phyloP scores from a whole-genome alignment of 768 basidiomycete species.

The Dioszegia crocea region DNA sequence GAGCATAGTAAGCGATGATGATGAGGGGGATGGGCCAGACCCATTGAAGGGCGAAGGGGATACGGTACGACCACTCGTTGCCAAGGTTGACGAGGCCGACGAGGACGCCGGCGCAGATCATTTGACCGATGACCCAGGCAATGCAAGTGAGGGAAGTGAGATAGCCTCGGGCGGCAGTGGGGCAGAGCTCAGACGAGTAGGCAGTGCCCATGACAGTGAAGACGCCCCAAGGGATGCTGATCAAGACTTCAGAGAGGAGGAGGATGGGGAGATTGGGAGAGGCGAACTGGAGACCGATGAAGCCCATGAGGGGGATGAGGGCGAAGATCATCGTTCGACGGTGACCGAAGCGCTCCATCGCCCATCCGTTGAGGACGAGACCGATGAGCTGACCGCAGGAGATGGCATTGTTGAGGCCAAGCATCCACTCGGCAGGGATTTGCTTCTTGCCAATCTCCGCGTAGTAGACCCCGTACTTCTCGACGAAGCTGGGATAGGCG shows the following conservation, averaged over 20 bases:
- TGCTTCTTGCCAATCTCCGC: too few relatives aligned
- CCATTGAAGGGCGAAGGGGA: conserved; percentile 34
- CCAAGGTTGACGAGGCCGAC: conserved; percentile 15
- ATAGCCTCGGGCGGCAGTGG: conserved; percentile 35
- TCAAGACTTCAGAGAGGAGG: conserved; percentile 25
- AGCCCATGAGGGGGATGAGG: conserved; percentile 26
- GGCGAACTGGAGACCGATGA: conserved; percentile 29
- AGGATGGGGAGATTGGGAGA: conserved; percentile 22
- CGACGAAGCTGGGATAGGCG: conserved; percentile 26
- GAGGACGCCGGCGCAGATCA: conserved; percentile 32
- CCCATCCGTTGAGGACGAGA: conserved; percentile 18
- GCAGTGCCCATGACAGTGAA: conserved; percentile 40
- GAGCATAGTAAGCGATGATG: conserved; percentile 30
- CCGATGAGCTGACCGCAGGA: conserved; percentile 38
- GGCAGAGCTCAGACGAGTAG: conserved; percentile 40
- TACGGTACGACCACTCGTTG: conserved; percentile 23
- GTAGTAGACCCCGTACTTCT: too few relatives aligned
- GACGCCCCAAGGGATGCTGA: conserved; percentile 45
- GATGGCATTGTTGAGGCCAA: conserved; percentile 1
- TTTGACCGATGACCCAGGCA: conserved; percentile 37
- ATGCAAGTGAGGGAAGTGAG: conserved; percentile 35
- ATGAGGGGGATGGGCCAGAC: conserved; percentile 37
- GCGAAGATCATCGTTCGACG: conserved; percentile 24
- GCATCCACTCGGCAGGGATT: too few relatives aligned
- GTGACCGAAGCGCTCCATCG: conserved; percentile 29